Conservation (phyloP, 768 basidiomycete genomes). For the Kwoniella sp. region DNA sequence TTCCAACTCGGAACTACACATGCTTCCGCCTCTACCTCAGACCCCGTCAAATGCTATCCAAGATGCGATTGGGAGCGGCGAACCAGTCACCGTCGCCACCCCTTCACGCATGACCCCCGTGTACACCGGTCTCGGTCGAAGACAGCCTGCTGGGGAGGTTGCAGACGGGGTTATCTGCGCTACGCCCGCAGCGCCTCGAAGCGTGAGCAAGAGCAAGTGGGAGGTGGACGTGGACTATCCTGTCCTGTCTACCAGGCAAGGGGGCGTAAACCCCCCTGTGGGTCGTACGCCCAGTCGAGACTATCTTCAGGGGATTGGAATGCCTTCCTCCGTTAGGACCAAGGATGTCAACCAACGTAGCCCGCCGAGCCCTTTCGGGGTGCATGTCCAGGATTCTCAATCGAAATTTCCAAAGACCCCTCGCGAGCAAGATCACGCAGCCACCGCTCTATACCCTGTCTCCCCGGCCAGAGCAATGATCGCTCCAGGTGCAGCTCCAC, state of each 20-base stretch:
- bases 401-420: no score
- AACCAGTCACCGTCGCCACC: background rate
- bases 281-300: constrained; percentile 1
- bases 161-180: background rate
- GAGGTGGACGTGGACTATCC: constrained; percentile 21
- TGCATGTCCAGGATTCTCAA: no score
- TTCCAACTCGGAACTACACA: constrained; percentile 15
- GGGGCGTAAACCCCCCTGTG: constrained; percentile 11
- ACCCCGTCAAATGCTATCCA: no score
- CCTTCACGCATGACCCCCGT: no score
- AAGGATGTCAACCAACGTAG: no score
- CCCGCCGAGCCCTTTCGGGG: no score
- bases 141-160: background rate
- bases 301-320: background rate
- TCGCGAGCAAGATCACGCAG: no score
- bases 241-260: constrained; percentile 29
- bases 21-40: constrained; percentile 29
- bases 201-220: constrained; percentile 2
- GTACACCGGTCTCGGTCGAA: background rate
- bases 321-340: no score
- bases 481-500: background rate
- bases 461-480: background rate
- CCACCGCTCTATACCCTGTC: no score
- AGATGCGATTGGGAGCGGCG: no score
- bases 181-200: background rate